Evolutionary conservation across 139 green algal species (phyloP), one percentile per base, ranked within the genome.

Genomic region (Asterochloris sp.): DNA sequence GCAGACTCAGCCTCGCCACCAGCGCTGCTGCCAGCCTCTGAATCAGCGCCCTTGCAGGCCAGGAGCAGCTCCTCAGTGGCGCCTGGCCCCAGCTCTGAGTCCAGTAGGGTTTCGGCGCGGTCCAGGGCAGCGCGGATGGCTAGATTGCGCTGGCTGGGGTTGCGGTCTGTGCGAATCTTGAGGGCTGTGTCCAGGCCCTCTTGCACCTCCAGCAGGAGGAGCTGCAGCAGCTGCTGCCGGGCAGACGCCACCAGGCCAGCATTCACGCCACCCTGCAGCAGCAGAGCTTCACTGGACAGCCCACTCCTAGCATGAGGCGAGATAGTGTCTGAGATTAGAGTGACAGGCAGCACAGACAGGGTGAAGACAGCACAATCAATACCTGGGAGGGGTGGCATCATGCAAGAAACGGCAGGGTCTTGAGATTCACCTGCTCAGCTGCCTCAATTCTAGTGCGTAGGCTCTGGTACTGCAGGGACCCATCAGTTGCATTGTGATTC

Each of bases 391-490:
- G 6, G 38, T 54, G 38, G 38, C 38, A 54, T 6, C 38, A 54
- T 54, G 6, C 38, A 54, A 54, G 38, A 54, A 6, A 54, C 38
- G 38, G 38, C 38, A 54, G 4, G 2, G 38, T 2, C 38, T 54
- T 54, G 38, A 54, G 38, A 2, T 54, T 54, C 38, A 54, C 66
- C 66, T 81, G 77, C 15, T 74, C 27, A 13, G 90, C 86, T 16
- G 89, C 89, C 54, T 92, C 88, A 0, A 95, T 81, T 8, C 81
- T 80, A 0, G 86, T 27, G 79, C 86, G 82, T 15, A 93, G 74
- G 15, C 76, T 69, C 6, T 76, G 67, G 76, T 87, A 79, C 69
- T 85, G 84, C 15, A 78, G 79, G 1, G 85, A 67, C 0, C 84
- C 88, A 47, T 86, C 87, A 0, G 78, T 21, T 27, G 78, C 64